Base-by-base conservation (phyloP, 2,329 filamentous ascomycete genomes). In the Diaporthe ilicicola region DNA sequence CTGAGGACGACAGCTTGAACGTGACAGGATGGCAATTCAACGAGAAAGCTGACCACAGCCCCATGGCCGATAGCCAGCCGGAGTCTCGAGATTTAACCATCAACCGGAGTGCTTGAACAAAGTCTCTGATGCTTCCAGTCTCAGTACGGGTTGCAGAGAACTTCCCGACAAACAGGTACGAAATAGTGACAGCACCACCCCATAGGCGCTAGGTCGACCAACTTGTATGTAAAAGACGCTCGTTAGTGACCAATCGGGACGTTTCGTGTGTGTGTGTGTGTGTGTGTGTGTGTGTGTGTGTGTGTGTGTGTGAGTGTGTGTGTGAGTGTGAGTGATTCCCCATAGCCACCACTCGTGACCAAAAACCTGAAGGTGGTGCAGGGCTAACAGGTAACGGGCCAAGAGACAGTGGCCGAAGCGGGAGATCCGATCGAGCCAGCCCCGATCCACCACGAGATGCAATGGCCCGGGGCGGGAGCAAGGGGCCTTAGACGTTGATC, bases 361-460 rank as follows among this genome's bases (percentile, higher is more conserved):
- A 22, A 19, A 19, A 24, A 48, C 8, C 7, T 48, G 22, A 46
- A 34, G 7, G 56, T 27, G 42, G 27, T 48, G 56, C 56, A 62
- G 56, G 56, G 42, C 42, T 62, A 39, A 62, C 32, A 9, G 32
- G 32, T 32, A 39, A 61, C 15, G 42, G 29, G 56, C 56, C 42
- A 34, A 62, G 42, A 32, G 27, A 22, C 24, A n/a, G 42, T 62
- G n/a, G 59, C 59, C 59, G 59, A 48, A 50, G 59, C 42, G 59
- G 59, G 42, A 62, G 15, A 50, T 37, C 42, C 24, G 27, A 44
- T 62, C 59, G 34, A 19, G 27, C 42, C 27, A 34, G 42, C 42
- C 59, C 15, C 44, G 19, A 22, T 22, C 59, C 59, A 44, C 59
- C 59, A 34, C 44, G 9, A n/a, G 42, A 4, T 34, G 42, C 27